Evolutionary conservation across 1,139 yeast species (phyloP).

Genomic region (Zygotorulaspora mrakii): DNA sequence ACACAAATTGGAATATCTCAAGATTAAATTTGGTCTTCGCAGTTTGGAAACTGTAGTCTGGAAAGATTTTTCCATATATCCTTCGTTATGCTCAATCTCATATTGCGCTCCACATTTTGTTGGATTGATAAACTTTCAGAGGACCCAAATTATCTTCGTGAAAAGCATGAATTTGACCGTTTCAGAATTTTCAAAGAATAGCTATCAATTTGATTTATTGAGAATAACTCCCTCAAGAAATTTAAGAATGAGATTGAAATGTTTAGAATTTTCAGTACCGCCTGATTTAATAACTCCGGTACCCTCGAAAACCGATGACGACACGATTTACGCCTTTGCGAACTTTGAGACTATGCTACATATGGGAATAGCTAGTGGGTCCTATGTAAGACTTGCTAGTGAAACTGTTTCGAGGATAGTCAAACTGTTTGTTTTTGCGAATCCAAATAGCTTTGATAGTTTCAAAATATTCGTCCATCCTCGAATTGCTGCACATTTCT

Average conservation of each 20-base stretch:
- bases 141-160: constrained; percentile 25
- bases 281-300: constrained; percentile 16
- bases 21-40: constrained; percentile 22
- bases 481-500: constrained; percentile 25
- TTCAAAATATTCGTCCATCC: constrained; percentile 26
- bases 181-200: neutral
- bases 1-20: constrained; percentile 24
- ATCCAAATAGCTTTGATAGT: constrained; percentile 25
- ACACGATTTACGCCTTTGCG: constrained; percentile 30
- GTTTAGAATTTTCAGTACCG: constrained; percentile 18
- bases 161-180: constrained; percentile 4
- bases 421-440: constrained; percentile 24
- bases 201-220: neutral
- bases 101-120: constrained; percentile 20
- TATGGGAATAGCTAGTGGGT: constrained; percentile 29
- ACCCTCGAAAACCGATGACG: constrained; percentile 21
- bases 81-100: constrained; percentile 22
- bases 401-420: constrained; percentile 14
- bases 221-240: constrained; percentile 2
- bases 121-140: constrained; percentile 25
- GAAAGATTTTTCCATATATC: constrained; percentile 17
- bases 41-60: constrained; percentile 20
- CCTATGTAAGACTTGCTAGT: constrained; percentile 16
- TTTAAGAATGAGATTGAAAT: constrained; percentile 5
- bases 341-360: constrained; percentile 16